Base-by-base conservation (phyloP, 805 yeast genomes). In the Zygotorulaspora danielsina region DNA sequence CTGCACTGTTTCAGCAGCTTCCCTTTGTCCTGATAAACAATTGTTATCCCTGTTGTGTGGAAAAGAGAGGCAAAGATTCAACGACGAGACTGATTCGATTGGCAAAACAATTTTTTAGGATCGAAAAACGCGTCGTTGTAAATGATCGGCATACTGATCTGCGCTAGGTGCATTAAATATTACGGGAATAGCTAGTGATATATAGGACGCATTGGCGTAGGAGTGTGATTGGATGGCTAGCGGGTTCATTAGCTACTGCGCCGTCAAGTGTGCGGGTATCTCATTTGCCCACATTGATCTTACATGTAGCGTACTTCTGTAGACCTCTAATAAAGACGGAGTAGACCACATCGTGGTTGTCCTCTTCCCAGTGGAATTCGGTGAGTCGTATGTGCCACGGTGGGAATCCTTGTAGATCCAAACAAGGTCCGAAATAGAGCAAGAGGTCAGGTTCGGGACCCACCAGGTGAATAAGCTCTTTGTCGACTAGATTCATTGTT, bases 331-430 rank as follows among this genome's bases (percentile, higher is more conserved):
- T 71, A 60, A 85, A 89, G 13, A 87, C 93, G 10, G 89, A 81
- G 59, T 89, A 89, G 25, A 78, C 75, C 33, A 87, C 95, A 39
- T 74, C 78, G 43, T 73, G 78, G 61, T 88, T 88, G 60, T 86
- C 96, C 2, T 83, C 82, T 56, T 87, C 90, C 85, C 94, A 84
- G 64, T 81, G 89, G 55, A 93, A 78, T 58, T 93, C 98, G 5
- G 88, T 76, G 38, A 94, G 73, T 46, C 98, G 75, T 24, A 87
- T 77, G 57, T 90, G 97, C 98, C 98, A 93, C 19, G 98, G 98
- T 15, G 97, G 97, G 61, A 81, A 93, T 12, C 95, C 97, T 63
- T 88, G 95, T 35, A 93, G 72, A 59, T 88, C 95, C 47, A 93
- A 69, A 9, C 72, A 70, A n/a, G 97, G 95, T 15, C 87, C 87